Conservation (phyloP, 805 yeast species). For the Metschnikowia lunata region DNA sequence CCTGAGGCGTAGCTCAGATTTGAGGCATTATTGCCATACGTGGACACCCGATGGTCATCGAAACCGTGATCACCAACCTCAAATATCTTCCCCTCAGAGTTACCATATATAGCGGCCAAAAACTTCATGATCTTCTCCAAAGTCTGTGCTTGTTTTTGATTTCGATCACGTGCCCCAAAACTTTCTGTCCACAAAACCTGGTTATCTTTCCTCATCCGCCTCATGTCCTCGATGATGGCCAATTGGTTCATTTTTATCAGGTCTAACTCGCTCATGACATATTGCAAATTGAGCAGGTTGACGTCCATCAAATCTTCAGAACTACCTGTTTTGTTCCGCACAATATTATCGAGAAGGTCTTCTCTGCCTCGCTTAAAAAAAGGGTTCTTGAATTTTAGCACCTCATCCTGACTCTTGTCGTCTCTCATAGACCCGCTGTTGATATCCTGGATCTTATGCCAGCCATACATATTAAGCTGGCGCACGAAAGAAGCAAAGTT, state of each 20-base stretch:
- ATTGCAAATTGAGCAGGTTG: conserved; percentile 41
- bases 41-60: conserved; percentile 21
- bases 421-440: conserved; percentile 60
- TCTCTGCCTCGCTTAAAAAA: conserved; percentile 73
- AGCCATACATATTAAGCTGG: conserved; percentile 96
- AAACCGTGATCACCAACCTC: conserved; percentile 27
- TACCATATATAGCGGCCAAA: conserved; percentile 76
- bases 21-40: conserved; percentile 13
- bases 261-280: conserved; percentile 68
- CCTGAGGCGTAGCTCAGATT: conserved; percentile 2
- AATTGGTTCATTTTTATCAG: conserved; percentile 71
- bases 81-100: conserved; percentile 47
- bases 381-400: conserved; percentile 85
- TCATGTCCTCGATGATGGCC: conserved; percentile 77
- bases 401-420: conserved; percentile 60
- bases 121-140: conserved; percentile 84
- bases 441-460: conserved; percentile 97
- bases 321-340: conserved; percentile 56
- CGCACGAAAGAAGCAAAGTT: conserved; percentile 95
- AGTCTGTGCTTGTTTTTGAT: conserved; percentile 81
- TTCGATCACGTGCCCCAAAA: conserved; percentile 75
- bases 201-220: conserved; percentile 81
- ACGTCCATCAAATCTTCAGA: conserved; percentile 21
- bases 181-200: conserved; percentile 90
- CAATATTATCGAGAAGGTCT: conserved; percentile 79